phyloP scores from a whole-genome alignment of 2,329 filamentous ascomycete genomes.

The Fusarium armeniacum region DNA sequence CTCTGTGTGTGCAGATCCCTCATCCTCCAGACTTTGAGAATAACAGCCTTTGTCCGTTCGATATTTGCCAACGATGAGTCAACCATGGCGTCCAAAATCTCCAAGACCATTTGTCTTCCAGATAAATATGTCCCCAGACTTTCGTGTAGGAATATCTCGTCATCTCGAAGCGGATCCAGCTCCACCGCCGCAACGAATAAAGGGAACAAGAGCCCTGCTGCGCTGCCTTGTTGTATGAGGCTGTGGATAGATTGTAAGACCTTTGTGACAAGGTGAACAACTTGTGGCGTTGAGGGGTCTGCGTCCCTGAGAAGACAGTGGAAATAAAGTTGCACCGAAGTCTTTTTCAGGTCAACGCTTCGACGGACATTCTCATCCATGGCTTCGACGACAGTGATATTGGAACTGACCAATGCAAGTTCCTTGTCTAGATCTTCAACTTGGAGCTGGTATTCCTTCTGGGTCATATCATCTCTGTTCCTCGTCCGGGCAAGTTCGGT shows the following conservation, averaged over 20 bases:
- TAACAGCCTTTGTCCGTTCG: slow-evolving; percentile 60
- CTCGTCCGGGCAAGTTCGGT: slow-evolving; percentile 61
- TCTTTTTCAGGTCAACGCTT: slow-evolving; percentile 52
- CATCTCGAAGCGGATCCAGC: slow-evolving; percentile 38
- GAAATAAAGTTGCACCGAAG: slow-evolving; percentile 61
- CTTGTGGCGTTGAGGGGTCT: slow-evolving; percentile 52
- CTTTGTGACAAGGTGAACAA: slow-evolving; percentile 19
- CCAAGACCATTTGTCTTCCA: slow-evolving; percentile 38
- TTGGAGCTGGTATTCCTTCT: slow-evolving; percentile 4
- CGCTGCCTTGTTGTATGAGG: slow-evolving; percentile 36
- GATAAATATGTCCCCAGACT: slow-evolving; percentile 1
- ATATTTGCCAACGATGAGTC: slow-evolving; percentile 60
- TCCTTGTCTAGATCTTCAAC: slow-evolving; percentile 26
- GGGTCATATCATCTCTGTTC: slow-evolving; percentile 4
- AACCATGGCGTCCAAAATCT: slow-evolving; percentile 54
- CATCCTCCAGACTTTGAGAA: slow-evolving; percentile 62
- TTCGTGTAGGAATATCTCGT: slow-evolving; percentile 1
- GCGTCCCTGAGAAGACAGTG: slow-evolving; percentile 61
- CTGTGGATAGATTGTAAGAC: slow-evolving; percentile 23
- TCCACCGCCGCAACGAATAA: slow-evolving; percentile 46
- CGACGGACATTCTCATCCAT: slow-evolving; percentile 43
- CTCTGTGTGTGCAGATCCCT: slow-evolving; percentile 53
- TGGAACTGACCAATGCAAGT: background rate
- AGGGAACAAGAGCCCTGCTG: slow-evolving; percentile 40
- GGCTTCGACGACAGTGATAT: background rate